Evolutionary conservation across 208 protist genomes (phyloP).

Genomic region (Naegleria fowleri): DNA sequence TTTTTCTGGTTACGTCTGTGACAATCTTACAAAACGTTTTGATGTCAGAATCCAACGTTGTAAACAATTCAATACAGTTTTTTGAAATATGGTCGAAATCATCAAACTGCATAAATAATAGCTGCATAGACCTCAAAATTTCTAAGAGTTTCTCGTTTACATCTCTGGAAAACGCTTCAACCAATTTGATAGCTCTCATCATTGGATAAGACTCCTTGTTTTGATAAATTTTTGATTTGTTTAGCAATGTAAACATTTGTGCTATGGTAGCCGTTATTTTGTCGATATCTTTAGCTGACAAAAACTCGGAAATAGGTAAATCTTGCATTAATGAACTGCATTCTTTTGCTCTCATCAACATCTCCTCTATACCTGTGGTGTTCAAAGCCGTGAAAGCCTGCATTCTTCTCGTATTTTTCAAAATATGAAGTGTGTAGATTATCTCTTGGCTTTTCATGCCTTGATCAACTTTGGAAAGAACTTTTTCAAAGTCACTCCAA

Average conservation of each 20-base stretch:
- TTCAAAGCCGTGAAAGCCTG: not conserved
- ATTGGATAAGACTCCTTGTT: not conserved
- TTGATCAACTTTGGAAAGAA: not conserved
- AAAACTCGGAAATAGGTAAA: constrained; percentile 60
- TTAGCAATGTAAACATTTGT: constrained; percentile 47
- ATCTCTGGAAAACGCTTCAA: constrained; percentile 53
- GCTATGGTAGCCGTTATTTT: constrained; percentile 44
- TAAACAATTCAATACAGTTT: constrained; percentile 49
- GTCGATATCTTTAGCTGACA: constrained; percentile 51
- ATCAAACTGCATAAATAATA: constrained; percentile 52
- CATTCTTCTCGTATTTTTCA: not conserved
- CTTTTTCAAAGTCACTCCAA: constrained; percentile 23
- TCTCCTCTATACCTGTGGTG: not conserved
- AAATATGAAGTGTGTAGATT: not conserved
- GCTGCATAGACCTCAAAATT: constrained; percentile 43
- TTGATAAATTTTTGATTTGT: constrained; percentile 34
- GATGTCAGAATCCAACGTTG: constrained; percentile 45
- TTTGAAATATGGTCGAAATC: constrained; percentile 51
- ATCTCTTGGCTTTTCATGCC: not conserved
- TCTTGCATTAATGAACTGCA: constrained; percentile 57
- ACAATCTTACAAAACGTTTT: constrained; percentile 27
- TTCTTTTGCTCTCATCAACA: not conserved
- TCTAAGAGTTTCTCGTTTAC: constrained; percentile 39
- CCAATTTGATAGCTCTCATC: constrained; percentile 23
- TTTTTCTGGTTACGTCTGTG: constrained; percentile 12